Evolutionary conservation across 192 early-diverging fungal genomes (phyloP).

Genomic region (Backusella luteola): DNA sequence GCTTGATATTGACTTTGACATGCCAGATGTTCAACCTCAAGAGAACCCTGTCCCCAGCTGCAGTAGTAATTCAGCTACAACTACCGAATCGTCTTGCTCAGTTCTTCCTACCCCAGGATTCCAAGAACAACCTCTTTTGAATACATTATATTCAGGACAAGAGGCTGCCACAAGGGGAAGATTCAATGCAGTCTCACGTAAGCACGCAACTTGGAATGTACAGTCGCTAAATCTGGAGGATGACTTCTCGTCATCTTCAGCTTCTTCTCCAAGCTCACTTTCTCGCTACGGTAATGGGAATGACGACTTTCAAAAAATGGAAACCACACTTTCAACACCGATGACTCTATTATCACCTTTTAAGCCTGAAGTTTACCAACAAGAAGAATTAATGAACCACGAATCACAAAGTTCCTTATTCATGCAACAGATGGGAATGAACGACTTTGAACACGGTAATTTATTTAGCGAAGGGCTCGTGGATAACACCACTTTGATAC

Average conservation of each 20-base stretch:
- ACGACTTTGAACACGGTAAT: not conserved
- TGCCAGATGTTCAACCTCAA: not conserved
- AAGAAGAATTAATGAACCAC: not conserved
- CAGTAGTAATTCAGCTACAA: not conserved
- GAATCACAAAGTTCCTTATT: not conserved
- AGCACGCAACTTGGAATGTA: not conserved
- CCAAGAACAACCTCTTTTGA: not conserved
- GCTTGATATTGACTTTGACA: constrained; percentile 18
- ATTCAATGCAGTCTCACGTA: not conserved
- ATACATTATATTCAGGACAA: not conserved
- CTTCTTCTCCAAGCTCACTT: constrained; percentile 6
- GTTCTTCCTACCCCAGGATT: not conserved
- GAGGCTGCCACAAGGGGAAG: not conserved
- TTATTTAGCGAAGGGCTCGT: not conserved
- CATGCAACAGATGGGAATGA: constrained; percentile 2
- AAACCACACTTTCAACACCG: not conserved
- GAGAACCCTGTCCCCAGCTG: not conserved
- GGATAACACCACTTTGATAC: not conserved
- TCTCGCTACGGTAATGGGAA: not conserved
- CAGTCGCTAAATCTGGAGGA: not conserved
- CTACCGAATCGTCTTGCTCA: not conserved
- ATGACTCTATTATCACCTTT: constrained; percentile 11
- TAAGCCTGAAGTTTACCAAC: constrained; percentile 6
- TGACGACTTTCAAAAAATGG: not conserved
- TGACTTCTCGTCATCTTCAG: not conserved